These are phyloP conservation scores for Phytophthora constricta DNA, from an alignment of 352 stramenopile genomes.

Conservation along the genomic window DNA sequence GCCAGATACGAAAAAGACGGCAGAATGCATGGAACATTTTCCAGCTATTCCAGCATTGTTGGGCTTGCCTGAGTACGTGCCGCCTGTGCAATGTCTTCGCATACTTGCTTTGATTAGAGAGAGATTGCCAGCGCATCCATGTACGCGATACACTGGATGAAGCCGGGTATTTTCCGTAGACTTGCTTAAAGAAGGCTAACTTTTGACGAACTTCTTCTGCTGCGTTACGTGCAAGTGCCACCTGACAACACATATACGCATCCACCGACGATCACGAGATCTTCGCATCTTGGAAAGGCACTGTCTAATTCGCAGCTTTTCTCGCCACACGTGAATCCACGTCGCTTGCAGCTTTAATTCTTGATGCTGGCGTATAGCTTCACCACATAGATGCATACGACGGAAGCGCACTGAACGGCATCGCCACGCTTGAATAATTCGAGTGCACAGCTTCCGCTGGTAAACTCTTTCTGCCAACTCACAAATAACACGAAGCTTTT, in stretches of 20 bases:
- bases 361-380: slow-evolving; percentile 12
- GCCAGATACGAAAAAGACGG: slow-evolving; percentile 33
- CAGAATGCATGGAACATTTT: slow-evolving; percentile 31
- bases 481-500: slow-evolving; percentile 29
- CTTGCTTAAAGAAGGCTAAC: slow-evolving; percentile 41
- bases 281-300: slow-evolving; percentile 2
- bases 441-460: slow-evolving; percentile 25
- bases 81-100: slow-evolving; percentile 17
- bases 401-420: slow-evolving; percentile 1
- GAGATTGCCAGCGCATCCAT: slow-evolving; percentile 44
- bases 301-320: slow-evolving; percentile 13
- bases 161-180: slow-evolving; percentile 41
- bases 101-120: neutral
- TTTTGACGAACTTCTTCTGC: slow-evolving; percentile 38
- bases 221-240: slow-evolving; percentile 25
- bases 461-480: slow-evolving; percentile 29
- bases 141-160: slow-evolving; percentile 32
- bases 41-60: slow-evolving; percentile 35
- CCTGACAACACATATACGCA: slow-evolving; percentile 7
- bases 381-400: slow-evolving; percentile 15
- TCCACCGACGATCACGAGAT: slow-evolving; percentile 2
- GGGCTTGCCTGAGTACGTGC: slow-evolving; percentile 3
- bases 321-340: slow-evolving; percentile 23
- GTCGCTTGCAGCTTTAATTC: slow-evolving; percentile 10
- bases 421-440: slow-evolving; percentile 31